Percentiles rank a stretch among this genome's conserved stretches.
These are phyloP conservation scores for Tagetes erecta DNA, from an alignment of 129 eudicot genomes.

Conservation along the genomic window DNA sequence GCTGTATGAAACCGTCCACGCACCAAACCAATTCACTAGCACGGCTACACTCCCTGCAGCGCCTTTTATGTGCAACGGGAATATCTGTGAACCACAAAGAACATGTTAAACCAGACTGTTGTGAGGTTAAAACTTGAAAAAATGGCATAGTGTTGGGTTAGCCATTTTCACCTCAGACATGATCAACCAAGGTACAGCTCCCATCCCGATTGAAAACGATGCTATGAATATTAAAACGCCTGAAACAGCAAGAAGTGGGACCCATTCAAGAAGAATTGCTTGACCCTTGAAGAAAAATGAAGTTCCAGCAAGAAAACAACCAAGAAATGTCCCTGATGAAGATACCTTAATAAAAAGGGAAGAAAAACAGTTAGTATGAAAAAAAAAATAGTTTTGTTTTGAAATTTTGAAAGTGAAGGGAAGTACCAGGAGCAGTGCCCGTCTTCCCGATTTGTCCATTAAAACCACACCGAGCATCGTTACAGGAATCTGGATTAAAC, in stretches of 20 bases:
- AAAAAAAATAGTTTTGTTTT: not conserved
- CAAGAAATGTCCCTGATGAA: conserved; percentile 67
- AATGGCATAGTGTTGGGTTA: not conserved
- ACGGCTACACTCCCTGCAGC: conserved; percentile 80
- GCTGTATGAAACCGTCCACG: conserved; percentile 82
- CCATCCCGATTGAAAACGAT: conserved; percentile 86
- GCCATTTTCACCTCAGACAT: conserved; percentile 76
- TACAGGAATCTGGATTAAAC: conserved; percentile 60
- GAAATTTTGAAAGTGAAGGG: conserved; percentile 7
- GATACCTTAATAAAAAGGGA: conserved; percentile 47
- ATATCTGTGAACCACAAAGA: conserved; percentile 52
- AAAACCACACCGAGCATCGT: conserved; percentile 66
- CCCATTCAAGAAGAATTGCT: conserved; percentile 55
- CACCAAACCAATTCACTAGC: conserved; percentile 84
- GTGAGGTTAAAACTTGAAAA: not conserved
- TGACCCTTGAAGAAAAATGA: conserved; percentile 70
- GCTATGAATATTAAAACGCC: conserved; percentile 73
- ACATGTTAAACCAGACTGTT: conserved; percentile 7
- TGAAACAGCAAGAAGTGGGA: conserved; percentile 75
- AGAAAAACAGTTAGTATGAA: not conserved
- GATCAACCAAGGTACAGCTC: conserved; percentile 91
- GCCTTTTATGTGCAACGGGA: conserved; percentile 79
- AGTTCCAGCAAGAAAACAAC: conserved; percentile 62
- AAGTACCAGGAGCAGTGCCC: conserved; percentile 63
- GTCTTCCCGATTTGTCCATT: conserved; percentile 90